phyloP scores from a whole-genome alignment of 441 rosid species.

The Croton laevigatus region DNA sequence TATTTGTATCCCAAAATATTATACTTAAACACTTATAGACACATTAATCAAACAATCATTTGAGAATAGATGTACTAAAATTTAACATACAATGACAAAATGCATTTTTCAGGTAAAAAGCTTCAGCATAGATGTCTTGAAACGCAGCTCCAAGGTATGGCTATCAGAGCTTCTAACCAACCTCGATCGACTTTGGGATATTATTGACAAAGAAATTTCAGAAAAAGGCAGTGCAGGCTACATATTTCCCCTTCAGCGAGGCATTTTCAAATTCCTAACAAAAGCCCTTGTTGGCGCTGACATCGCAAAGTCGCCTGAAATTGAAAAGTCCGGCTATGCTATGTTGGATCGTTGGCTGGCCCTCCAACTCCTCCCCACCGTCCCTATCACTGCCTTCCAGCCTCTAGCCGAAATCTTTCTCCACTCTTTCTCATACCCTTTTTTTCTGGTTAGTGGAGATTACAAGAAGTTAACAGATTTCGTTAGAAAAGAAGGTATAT shows the following conservation, averaged over 20 bases:
- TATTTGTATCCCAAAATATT: no score
- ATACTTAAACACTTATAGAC: no score
- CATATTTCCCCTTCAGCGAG: constrained; percentile 42
- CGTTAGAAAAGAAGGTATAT: constrained; percentile 42
- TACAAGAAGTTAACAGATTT: constrained; percentile 53
- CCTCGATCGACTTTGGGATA: constrained; percentile 53
- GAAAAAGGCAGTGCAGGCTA: constrained; percentile 40
- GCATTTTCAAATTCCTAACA: constrained; percentile 56
- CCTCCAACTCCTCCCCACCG: constrained; percentile 58
- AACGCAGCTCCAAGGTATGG: constrained; percentile 73
- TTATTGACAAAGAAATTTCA: constrained; percentile 43
- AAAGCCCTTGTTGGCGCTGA: constrained; percentile 59
- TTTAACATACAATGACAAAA: no score
- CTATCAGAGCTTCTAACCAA: constrained; percentile 37
- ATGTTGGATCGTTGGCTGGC: constrained; percentile 62
- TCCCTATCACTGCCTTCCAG: constrained; percentile 38
- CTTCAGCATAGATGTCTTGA: constrained; percentile 50
- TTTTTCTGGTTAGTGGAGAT: constrained; percentile 43
- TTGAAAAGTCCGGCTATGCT: constrained; percentile 45
- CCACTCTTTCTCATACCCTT: constrained; percentile 78
- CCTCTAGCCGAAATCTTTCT: constrained; percentile 75
- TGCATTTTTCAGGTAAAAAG: constrained; percentile 41
- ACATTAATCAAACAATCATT: no score
- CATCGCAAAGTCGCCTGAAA: constrained; percentile 40
- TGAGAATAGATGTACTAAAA: no score